phyloP scores from a whole-genome alignment of 352 stramenopile genomes.

The Phytophthora hibernalis region DNA sequence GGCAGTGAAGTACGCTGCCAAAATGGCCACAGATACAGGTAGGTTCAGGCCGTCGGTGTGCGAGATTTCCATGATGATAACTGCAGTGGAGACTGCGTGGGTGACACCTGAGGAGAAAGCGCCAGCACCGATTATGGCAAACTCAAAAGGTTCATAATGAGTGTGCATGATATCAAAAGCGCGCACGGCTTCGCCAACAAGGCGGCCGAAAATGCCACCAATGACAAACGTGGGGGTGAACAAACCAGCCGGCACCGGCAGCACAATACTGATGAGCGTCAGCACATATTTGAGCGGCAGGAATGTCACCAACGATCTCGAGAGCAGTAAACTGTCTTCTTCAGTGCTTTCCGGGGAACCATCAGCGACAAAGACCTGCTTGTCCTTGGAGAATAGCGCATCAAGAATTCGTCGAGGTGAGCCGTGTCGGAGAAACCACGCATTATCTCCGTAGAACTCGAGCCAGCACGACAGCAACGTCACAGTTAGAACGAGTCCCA shows the following conservation, averaged over 20 bases:
- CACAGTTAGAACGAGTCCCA: constrained; percentile 64
- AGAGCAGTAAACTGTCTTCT: constrained; percentile 66
- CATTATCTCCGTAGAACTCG: constrained; percentile 83
- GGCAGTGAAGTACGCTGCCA: constrained; percentile 91
- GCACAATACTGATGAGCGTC: constrained; percentile 77
- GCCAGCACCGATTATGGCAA: constrained; percentile 92
- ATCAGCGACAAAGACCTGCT: constrained; percentile 52
- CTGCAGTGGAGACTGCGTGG: constrained; percentile 91
- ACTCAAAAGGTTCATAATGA: constrained; percentile 91
- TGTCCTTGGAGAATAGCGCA: constrained; percentile 71
- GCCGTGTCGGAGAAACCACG: constrained; percentile 82
- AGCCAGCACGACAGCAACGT: constrained; percentile 73
- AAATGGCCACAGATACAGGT: constrained; percentile 89
- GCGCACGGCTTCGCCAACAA: constrained; percentile 77
- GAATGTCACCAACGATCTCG: constrained; percentile 78
- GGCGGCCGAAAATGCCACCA: constrained; percentile 82
- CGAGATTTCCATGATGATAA: constrained; percentile 95
- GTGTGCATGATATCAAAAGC: constrained; percentile 67
- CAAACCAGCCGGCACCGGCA: constrained; percentile 78
- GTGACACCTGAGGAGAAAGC: constrained; percentile 94
- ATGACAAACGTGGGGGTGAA: constrained; percentile 90
- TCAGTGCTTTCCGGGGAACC: constrained; percentile 18
- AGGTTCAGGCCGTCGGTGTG: constrained; percentile 87
- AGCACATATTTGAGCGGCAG: constrained; percentile 82
- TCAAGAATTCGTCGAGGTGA: constrained; percentile 70